Evolutionary conservation across 108 stramenopile species (phyloP), one percentile per base, ranked within the genome.

Genomic region (Stephanodiscus minutulus): DNA sequence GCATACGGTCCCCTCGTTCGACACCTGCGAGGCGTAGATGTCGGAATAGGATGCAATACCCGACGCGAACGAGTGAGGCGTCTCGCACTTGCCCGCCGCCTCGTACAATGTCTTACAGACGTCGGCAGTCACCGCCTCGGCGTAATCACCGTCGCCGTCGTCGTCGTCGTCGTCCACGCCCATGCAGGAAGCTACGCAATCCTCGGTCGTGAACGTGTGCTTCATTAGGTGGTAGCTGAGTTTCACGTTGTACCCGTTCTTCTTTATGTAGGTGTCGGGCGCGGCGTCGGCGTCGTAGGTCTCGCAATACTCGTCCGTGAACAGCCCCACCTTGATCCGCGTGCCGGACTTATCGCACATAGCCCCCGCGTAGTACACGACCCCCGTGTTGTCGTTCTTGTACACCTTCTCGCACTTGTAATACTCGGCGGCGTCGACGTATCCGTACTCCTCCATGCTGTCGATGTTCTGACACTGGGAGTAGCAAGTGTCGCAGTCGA

Each of bases 141-240:
- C 61, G 28, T 77, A 54, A 17, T 76, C 31, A 10, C 7, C 61
- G 8, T 76, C 75, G 29, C 46, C 47, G 0, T 63, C 62, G 13
- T 63, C 41, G 36, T 85, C 53, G 21, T 74, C 73, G n/a, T 70
- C 64, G 1, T 72, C 71, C n/a, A 55, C 61, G 12, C 70, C 46
- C 1, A 64, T 22, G 77, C 94, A 95, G 7, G 86, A 87, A 0
- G 69, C 68, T 17, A 90, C 72, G 67, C 90, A 95, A 1, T 72
- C 66, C 37, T 73, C 66, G 15, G 62, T 69, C 3, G 80, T 41
- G 85, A 91, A 95, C 1, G 83, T 85, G 3, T 82, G 89, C 69
- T 92, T 95, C 68, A 95, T 66, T n/a, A 95, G 75, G 60, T 90
- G 88, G 71, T 95, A 91, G 10, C 87, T 87, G 57, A 95, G 79